Percentiles rank a stretch among this genome's conserved stretches.
These are phyloP conservation scores for Trichoderma guizhouense DNA, from an alignment of 2,329 filamentous ascomycete species.

Conservation along the genomic window DNA sequence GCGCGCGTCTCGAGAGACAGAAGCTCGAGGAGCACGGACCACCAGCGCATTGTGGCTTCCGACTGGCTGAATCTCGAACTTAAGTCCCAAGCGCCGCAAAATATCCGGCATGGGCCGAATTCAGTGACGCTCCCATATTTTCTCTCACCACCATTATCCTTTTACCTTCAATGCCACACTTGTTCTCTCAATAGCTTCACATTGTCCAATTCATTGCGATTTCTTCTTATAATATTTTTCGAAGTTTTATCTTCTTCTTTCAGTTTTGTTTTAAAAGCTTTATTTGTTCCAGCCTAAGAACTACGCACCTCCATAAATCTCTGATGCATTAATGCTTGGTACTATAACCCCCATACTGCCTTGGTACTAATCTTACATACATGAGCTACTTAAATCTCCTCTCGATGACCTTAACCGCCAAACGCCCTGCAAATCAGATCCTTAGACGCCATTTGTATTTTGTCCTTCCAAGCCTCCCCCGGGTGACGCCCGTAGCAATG, in stretches of 20 bases:
- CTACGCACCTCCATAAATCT: not conserved
- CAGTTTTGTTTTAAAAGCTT: not conserved
- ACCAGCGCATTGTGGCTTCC: not conserved
- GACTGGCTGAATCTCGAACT: not conserved
- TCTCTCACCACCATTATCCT: not conserved
- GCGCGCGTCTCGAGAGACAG: constrained; percentile 18
- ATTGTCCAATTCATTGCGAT: not conserved
- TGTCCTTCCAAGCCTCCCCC: not conserved
- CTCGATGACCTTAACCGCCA: constrained; percentile 10
- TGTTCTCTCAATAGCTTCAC: not conserved
- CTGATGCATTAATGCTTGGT: constrained; percentile 5
- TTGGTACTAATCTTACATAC: constrained; percentile 3
- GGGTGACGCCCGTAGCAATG: not conserved
- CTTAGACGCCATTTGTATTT: constrained; percentile 9
- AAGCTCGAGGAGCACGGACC: constrained; percentile 20
- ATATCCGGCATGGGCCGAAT: not conserved
- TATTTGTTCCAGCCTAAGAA: not conserved
- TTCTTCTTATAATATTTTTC: not conserved
- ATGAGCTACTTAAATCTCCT: not conserved
- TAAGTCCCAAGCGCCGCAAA: not conserved
- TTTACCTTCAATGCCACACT: not conserved
- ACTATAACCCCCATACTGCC: not conserved
- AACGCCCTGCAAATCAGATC: constrained; percentile 18
- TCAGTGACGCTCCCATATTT: not conserved
- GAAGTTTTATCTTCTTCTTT: not conserved